Percentiles rank a stretch among this genome's conserved stretches.
Evolutionary conservation across 2,329 filamentous ascomycete species (phyloP).

Genomic region (Xylaria sp.): DNA sequence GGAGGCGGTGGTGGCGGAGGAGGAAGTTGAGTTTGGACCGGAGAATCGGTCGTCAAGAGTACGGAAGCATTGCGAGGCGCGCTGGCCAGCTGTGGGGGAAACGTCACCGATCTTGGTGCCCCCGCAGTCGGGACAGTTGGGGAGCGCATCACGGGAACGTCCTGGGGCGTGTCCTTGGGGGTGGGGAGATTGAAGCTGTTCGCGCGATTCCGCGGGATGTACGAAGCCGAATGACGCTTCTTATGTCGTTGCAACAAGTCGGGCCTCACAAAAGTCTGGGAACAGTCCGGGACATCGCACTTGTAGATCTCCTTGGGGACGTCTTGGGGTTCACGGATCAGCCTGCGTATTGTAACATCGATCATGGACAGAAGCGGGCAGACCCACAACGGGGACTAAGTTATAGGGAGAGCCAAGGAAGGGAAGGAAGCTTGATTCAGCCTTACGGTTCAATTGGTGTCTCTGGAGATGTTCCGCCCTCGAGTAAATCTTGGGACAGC

Average conservation of each 20-base stretch:
- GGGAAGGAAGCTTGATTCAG: conserved; percentile 26
- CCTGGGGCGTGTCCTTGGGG: conserved; percentile 26
- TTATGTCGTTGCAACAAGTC: conserved; percentile 73
- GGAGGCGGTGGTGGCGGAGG: conserved; percentile 24
- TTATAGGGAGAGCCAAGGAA: too few relatives aligned
- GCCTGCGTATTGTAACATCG: conserved; percentile 20
- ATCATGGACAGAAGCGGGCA: conserved; percentile 8
- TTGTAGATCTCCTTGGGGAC: conserved; percentile 77
- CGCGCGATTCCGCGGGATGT: conserved; percentile 53
- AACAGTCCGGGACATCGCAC: conserved; percentile 76
- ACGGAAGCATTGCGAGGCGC: conserved; percentile 51
- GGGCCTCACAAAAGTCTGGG: conserved; percentile 76
- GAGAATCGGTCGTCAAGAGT: conserved; percentile 47
- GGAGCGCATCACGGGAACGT: conserved; percentile 33
- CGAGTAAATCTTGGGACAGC: conserved; percentile 80
- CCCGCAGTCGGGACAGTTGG: conserved; percentile 23
- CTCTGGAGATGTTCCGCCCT: conserved; percentile 80
- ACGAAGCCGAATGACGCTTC: conserved; percentile 63
- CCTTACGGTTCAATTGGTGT: conserved; percentile 79
- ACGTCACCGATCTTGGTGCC: conserved; percentile 27
- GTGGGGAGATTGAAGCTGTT: conserved; percentile 48
- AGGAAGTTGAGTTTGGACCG: conserved; percentile 34
- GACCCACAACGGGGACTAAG: conserved; percentile 16
- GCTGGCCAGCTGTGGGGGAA: conserved; percentile 34
- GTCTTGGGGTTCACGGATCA: conserved; percentile 52